phyloP scores from a whole-genome alignment of 2,329 filamentous ascomycete species.

The Aphanocladium album region DNA sequence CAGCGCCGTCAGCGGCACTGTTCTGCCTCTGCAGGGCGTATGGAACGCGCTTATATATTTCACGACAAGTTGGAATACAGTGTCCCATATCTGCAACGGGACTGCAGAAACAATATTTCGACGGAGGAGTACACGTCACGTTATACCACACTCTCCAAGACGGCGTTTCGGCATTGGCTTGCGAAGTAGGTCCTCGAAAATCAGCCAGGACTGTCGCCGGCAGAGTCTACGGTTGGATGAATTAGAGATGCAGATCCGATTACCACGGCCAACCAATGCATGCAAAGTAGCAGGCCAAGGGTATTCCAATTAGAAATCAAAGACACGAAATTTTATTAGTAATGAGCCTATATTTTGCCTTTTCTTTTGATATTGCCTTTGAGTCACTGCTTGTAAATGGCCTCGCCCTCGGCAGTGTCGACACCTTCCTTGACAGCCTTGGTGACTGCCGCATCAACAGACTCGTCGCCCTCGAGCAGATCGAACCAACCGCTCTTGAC shows the following conservation, averaged over 20 bases:
- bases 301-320: not conserved
- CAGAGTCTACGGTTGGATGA: slow-evolving; percentile 5
- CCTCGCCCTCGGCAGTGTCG: slow-evolving; percentile 50
- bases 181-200: not conserved
- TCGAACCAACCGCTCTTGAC: slow-evolving; percentile 50
- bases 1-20: slow-evolving; percentile 63
- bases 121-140: slow-evolving; percentile 1
- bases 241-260: not conserved
- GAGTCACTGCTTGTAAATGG: slow-evolving; percentile 21
- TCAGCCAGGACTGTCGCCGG: not conserved
- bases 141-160: not conserved
- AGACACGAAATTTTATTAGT: not conserved
- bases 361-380: not conserved
- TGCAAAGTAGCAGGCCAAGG: not conserved
- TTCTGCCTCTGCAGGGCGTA: slow-evolving; percentile 71
- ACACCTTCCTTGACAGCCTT: slow-evolving; percentile 45
- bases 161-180: not conserved
- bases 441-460: slow-evolving; percentile 41
- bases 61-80: slow-evolving; percentile 51
- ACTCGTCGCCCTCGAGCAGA: slow-evolving; percentile 49
- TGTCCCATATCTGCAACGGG: slow-evolving; percentile 23
- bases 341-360: not conserved
- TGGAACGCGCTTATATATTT: slow-evolving; percentile 78
- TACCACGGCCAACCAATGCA: not conserved
- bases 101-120: slow-evolving; percentile 16